These are phyloP conservation scores for Candida maesae DNA, from an alignment of 805 yeast species.

Conservation along the genomic window DNA sequence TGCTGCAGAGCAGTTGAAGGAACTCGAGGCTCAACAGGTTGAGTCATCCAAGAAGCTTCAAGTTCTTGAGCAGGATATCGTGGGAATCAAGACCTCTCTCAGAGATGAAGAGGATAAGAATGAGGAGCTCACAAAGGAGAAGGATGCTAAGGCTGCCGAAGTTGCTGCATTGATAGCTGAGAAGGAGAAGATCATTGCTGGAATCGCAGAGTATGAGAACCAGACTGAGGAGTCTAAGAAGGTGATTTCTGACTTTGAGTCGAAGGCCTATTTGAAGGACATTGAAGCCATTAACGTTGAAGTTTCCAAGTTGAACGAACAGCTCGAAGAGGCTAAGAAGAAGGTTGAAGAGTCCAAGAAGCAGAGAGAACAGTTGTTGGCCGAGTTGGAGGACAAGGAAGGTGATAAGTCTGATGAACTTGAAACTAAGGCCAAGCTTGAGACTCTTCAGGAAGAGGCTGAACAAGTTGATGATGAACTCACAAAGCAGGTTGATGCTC, in stretches of 20 bases:
- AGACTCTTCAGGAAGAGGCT: slow-evolving; percentile 18
- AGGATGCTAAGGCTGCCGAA: slow-evolving; percentile 14
- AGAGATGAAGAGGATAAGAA: slow-evolving; percentile 19
- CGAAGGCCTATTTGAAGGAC: slow-evolving; percentile 14
- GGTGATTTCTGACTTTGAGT: slow-evolving; percentile 11
- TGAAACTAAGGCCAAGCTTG: slow-evolving; percentile 15
- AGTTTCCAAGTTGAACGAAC: slow-evolving; percentile 12
- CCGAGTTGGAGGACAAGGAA: slow-evolving; percentile 12
- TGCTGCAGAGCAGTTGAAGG: slow-evolving; percentile 22
- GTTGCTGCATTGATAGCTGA: slow-evolving; percentile 20
- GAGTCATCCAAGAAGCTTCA: slow-evolving; percentile 23
- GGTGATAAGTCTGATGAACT: slow-evolving; percentile 12
- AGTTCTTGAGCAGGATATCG: slow-evolving; percentile 18
- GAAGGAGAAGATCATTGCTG: slow-evolving; percentile 15
- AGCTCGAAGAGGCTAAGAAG: slow-evolving; percentile 13
- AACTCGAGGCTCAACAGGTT: slow-evolving; percentile 22
- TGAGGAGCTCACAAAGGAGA: slow-evolving; percentile 15
- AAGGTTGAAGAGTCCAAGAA: slow-evolving; percentile 12
- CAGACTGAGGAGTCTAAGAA: slow-evolving; percentile 11
- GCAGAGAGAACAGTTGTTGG: slow-evolving; percentile 9
- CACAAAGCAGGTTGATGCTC: slow-evolving; percentile 11
- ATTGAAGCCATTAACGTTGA: slow-evolving; percentile 19
- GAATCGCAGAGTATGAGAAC: slow-evolving; percentile 13
- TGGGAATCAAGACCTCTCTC: slow-evolving; percentile 14
- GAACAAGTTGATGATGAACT: slow-evolving; percentile 11